phyloP scores from a whole-genome alignment of 805 yeast genomes.

The Myxozyma vanderwaltii region DNA sequence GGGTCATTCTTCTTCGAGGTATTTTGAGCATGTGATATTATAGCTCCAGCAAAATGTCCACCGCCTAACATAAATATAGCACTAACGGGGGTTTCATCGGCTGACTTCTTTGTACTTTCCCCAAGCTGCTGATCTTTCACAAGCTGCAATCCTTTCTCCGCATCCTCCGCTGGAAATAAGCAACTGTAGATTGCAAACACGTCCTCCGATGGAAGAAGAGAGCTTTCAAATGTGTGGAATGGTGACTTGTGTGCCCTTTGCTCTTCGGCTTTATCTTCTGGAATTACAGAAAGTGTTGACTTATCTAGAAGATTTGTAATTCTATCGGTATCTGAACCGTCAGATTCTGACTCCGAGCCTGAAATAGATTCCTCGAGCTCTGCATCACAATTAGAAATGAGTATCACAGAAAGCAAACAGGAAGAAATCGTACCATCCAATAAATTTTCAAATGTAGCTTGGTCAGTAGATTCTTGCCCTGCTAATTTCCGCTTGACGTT shows the following conservation, averaged over 20 bases:
- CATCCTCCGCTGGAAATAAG: slow-evolving; percentile 36
- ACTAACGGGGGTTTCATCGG: not conserved
- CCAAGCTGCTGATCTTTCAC: not conserved
- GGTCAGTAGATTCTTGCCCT: slow-evolving; percentile 52
- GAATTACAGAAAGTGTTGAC: slow-evolving; percentile 20
- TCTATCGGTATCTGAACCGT: slow-evolving; percentile 35
- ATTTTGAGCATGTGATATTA: slow-evolving; percentile 68
- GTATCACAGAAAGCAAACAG: not conserved
- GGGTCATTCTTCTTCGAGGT: slow-evolving; percentile 57
- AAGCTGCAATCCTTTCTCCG: slow-evolving; percentile 1
- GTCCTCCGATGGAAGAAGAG: slow-evolving; percentile 15
- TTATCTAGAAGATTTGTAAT: slow-evolving; percentile 8
- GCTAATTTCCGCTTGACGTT: slow-evolving; percentile 58
- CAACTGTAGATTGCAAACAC: slow-evolving; percentile 29
- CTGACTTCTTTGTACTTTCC: not conserved
- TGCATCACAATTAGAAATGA: not conserved
- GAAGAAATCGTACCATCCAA: slow-evolving; percentile 47
- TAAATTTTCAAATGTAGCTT: slow-evolving; percentile 59
- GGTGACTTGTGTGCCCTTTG: slow-evolving; percentile 32
- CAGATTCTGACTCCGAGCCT: slow-evolving; percentile 52
- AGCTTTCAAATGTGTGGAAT: slow-evolving; percentile 16
- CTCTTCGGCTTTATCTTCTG: slow-evolving; percentile 36
- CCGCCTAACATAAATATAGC: slow-evolving; percentile 95
- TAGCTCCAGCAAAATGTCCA: slow-evolving; percentile 97
- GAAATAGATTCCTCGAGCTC: slow-evolving; percentile 51